Conservation (phyloP, 768 basidiomycete species). For the Pholiota molesta region DNA sequence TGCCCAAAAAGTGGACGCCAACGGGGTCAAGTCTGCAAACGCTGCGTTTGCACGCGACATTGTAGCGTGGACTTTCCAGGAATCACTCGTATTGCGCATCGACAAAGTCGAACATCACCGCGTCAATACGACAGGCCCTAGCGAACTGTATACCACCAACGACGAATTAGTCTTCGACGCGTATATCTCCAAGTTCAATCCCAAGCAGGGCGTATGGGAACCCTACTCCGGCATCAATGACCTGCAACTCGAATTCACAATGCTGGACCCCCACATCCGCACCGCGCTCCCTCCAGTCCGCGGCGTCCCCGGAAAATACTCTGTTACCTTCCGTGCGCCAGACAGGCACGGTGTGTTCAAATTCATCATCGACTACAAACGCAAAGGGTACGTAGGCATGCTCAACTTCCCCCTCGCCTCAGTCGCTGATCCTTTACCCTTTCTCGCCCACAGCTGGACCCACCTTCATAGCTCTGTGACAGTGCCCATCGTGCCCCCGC, state of each 20-base stretch:
- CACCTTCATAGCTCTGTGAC: conserved; percentile 73
- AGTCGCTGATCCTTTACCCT: not conserved
- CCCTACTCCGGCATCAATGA: conserved; percentile 76
- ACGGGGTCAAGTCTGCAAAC: conserved; percentile 72
- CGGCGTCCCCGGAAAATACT: conserved; percentile 67
- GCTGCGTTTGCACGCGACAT: conserved; percentile 73
- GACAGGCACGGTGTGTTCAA: conserved; percentile 99
- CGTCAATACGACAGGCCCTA: conserved; percentile 60
- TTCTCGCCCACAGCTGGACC: conserved; percentile 55
- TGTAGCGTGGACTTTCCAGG: conserved; percentile 90
- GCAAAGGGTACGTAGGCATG: conserved; percentile 68
- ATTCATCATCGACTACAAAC: conserved; percentile 88
- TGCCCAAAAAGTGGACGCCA: conserved; percentile 61
- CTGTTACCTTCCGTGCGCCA: conserved; percentile 85
- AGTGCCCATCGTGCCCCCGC: conserved; percentile 88
- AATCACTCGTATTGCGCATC: conserved; percentile 78
- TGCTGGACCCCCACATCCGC: conserved; percentile 97
- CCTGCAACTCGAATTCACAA: conserved; percentile 94
- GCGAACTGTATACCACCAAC: conserved; percentile 81
- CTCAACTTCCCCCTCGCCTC: conserved; percentile 4
- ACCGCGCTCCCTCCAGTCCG: conserved; percentile 66
- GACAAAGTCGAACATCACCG: conserved; percentile 75
- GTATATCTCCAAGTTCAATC: conserved; percentile 70
- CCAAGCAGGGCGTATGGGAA: conserved; percentile 60
- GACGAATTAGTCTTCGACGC: conserved; percentile 81